Base-by-base conservation (phyloP, 1,284 basidiomycete species). In the Cerrena zonata region DNA sequence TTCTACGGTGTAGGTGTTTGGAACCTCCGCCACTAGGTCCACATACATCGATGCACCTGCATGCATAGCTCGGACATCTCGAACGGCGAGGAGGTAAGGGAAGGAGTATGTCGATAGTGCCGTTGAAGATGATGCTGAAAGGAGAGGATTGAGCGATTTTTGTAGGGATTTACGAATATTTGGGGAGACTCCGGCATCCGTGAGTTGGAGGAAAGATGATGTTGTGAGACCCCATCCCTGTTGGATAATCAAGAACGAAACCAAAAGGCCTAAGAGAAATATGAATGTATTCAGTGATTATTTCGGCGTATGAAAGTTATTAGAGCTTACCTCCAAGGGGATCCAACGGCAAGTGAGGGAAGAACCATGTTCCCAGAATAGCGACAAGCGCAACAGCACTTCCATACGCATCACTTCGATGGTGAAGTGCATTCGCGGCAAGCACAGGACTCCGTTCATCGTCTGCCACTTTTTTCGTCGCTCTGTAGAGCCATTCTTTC, bases 401-500 rank as follows among this genome's bases (percentile, higher is more conserved):
- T 3, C 91, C 91, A 64, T 93, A 91, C 15, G 91, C 92, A 66
- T 99, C 95, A 53, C 89, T 93, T 25, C 95, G 82, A 68, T 99
- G 96, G 67, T 99, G 90, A 49, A 93, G 78, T 5, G 92, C 94
- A 64, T 96, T 96, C 21, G 94, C 94, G 38, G 89, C 76, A 41
- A 99, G 71, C 0, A 99, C 95, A 1, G 91, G 89, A 62, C 88
- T 91, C 61, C 86, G 84, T 66, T 97, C 93, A 61, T 92, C 81
- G 54, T 89, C 82, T 4, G 95, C 95, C 24, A 98, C 93, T 54
- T 80, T 82, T 64, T 86, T 87, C 45, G 93, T 96, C 45, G 85
- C 73, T 49, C 91, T 76, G 69, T 94, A 98, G 23, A 99, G 69
- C 86, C 88, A 96, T 69, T 99, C 96, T 65, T 99, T 99, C 55